Base-by-base conservation (phyloP, 495 filamentous ascomycete species). In the Saxispiralis lemnorum region DNA sequence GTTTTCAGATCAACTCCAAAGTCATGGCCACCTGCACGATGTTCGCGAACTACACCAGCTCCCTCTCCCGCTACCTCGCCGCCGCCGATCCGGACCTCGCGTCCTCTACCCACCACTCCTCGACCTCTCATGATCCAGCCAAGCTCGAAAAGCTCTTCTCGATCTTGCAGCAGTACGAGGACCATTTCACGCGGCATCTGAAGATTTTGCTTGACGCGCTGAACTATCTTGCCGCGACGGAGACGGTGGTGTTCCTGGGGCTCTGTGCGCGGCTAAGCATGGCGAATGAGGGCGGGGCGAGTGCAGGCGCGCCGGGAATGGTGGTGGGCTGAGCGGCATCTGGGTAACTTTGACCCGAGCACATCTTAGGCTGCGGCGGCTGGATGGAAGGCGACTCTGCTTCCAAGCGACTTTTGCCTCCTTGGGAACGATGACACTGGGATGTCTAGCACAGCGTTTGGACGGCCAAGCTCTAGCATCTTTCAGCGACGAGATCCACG, bases 161-260 rank as follows among this genome's bases (percentile, higher is more conserved):
- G 33, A 79, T 81, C 33, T 70, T 97, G 39, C 69, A 73, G 45
- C 78, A 84, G 61, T 95, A 89, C 63, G 89, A 96, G 58, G 74
- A 77, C 49, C 87, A 93, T 59, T 97, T 97, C 59, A 79, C 76
- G 43, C 67, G 83, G 31, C 87, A 95, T 61, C 61, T 97, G 51
- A 83, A 85, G 61, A 89, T 96, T 50, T 58, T 97, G 48, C 69
- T 95, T 39, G 88, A 95, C 60, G 83, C 83, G 38, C 62, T 97
- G 52, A 94, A 96, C 51, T 93, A 96, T 59, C 93, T 93, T 51
- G 89, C 89, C 1, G 88, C 87, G 0, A 97, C 89, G 2, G 89
- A 97, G 64, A 96, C 89, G 49, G 89, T 95, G 21, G 89, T 93
- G 18, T 63, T 96, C 46, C 61, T 94, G 45, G 82, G 88, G 45